Percentiles rank a stretch among this genome's conserved stretches.
phyloP scores from a whole-genome alignment of 768 basidiomycete species.

The Cantharellus anzutake region DNA sequence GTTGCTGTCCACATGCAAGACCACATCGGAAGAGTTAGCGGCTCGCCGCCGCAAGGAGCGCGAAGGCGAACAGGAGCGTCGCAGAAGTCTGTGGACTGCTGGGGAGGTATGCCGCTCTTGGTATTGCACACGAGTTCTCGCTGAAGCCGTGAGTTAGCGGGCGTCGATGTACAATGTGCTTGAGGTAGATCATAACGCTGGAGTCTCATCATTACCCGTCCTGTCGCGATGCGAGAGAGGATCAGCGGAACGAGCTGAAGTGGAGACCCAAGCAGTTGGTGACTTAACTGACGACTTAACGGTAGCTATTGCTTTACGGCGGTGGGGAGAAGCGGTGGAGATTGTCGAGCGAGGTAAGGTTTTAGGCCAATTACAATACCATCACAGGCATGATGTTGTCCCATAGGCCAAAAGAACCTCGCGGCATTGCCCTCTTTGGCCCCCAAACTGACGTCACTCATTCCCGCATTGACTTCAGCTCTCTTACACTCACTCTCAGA shows the following conservation, averaged over 20 bases:
- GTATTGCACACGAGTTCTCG: too few relatives aligned
- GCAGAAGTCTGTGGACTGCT: conserved; percentile 34
- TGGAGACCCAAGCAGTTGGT: conserved; percentile 69
- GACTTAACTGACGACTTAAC: conserved; percentile 86
- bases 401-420: conserved; percentile 40
- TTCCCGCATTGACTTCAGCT: conserved; percentile 45
- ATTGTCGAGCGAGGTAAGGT: conserved; percentile 62
- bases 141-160: background rate
- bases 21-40: conserved; percentile 80
- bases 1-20: conserved; percentile 68
- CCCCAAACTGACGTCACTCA: conserved; percentile 44
- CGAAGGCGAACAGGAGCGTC: conserved; percentile 78
- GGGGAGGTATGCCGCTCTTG: conserved; percentile 17
- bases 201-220: conserved; percentile 32
- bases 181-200: conserved; percentile 35
- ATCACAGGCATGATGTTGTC: too few relatives aligned
- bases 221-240: conserved; percentile 18
- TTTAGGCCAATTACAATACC: too few relatives aligned
- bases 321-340: conserved; percentile 75
- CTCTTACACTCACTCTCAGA: conserved; percentile 57
- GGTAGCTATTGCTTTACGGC: conserved; percentile 72
- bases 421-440: conserved; percentile 32
- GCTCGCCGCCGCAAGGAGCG: conserved; percentile 82
- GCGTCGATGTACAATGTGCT: conserved; percentile 3
- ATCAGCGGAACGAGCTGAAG: conserved; percentile 53